These are phyloP conservation scores for Yamadazyma buinensis DNA, from an alignment of 1,139 yeast species.

Conservation along the genomic window DNA sequence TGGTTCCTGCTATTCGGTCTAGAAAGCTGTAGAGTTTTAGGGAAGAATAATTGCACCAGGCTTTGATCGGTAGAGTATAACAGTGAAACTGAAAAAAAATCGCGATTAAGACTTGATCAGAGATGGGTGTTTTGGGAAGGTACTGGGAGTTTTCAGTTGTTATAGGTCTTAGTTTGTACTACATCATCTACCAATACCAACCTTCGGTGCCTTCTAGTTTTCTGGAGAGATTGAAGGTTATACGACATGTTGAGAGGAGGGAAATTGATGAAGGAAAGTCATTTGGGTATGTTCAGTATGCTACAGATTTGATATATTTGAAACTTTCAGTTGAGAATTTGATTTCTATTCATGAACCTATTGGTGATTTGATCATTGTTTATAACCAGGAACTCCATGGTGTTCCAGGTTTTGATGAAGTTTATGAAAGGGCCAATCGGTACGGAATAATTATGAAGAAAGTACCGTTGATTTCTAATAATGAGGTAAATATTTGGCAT, in stretches of 20 bases:
- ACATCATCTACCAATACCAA: constrained; percentile 1
- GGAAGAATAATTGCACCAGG: too few relatives aligned
- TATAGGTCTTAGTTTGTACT: constrained; percentile 1
- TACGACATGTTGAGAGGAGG: constrained; percentile 2
- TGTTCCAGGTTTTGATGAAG: neutral
- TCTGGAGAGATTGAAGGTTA: constrained; percentile 3
- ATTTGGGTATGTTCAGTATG: constrained; percentile 32
- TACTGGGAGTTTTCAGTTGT: constrained; percentile 7
- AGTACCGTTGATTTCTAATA: constrained; percentile 3
- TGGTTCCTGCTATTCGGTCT: too few relatives aligned
- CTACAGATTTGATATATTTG: constrained; percentile 30
- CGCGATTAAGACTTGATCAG: too few relatives aligned
- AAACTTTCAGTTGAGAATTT: constrained; percentile 32
- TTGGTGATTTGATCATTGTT: constrained; percentile 25
- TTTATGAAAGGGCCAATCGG: constrained; percentile 5
- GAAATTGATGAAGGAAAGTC: neutral
- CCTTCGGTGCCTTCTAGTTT: constrained; percentile 1
- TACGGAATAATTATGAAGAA: constrained; percentile 7
- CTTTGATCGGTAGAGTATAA: too few relatives aligned
- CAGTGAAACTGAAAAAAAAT: too few relatives aligned
- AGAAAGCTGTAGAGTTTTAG: too few relatives aligned
- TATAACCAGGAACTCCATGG: constrained; percentile 17
- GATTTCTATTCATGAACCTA: constrained; percentile 19
- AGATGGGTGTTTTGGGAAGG: too few relatives aligned
- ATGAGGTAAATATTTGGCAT: constrained; percentile 30